phyloP scores from a whole-genome alignment of 2,329 filamentous ascomycete species.

The Monilinia polystroma region DNA sequence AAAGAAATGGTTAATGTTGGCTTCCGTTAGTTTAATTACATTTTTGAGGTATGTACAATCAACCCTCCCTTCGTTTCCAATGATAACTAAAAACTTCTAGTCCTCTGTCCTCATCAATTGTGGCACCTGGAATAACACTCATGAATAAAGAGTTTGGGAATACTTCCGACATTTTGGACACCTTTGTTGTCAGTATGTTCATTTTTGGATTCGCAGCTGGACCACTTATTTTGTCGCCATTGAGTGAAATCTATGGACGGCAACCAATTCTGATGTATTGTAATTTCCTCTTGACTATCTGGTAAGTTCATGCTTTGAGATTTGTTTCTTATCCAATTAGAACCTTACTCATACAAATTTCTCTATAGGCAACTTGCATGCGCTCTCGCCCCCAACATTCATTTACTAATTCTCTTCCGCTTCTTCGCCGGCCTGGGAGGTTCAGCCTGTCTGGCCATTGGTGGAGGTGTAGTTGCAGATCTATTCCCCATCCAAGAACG shows the following conservation, averaged over 20 bases:
- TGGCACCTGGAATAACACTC: slow-evolving; percentile 43
- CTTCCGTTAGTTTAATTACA: slow-evolving; percentile 21
- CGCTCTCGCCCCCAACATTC: slow-evolving; percentile 49
- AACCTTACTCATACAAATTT: slow-evolving; percentile 47
- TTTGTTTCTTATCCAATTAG: slow-evolving; percentile 52
- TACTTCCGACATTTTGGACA: slow-evolving; percentile 23
- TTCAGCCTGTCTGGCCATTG: slow-evolving; percentile 50
- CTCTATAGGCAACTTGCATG: slow-evolving; percentile 46
- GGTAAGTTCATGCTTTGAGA: slow-evolving; percentile 35
- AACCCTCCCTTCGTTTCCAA: not conserved
- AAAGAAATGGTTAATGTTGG: slow-evolving; percentile 23
- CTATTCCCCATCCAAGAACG: slow-evolving; percentile 58
- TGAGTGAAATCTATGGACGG: slow-evolving; percentile 65
- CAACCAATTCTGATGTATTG: slow-evolving; percentile 48
- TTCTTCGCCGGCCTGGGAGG: slow-evolving; percentile 55
- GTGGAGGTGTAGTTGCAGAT: slow-evolving; percentile 63
- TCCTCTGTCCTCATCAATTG: slow-evolving; percentile 44
- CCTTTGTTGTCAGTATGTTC: slow-evolving; percentile 48
- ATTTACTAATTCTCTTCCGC: slow-evolving; percentile 55
- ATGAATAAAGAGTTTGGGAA: slow-evolving; percentile 31
- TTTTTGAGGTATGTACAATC: slow-evolving; percentile 24
- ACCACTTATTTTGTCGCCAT: slow-evolving; percentile 55
- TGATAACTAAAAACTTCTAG: slow-evolving; percentile 25
- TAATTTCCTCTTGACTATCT: slow-evolving; percentile 49
- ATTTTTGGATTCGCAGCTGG: slow-evolving; percentile 58